Evolutionary conservation across 2,329 filamentous ascomycete genomes (phyloP), one percentile per base, ranked within the genome.

Genomic region (Venturia pyrina): DNA sequence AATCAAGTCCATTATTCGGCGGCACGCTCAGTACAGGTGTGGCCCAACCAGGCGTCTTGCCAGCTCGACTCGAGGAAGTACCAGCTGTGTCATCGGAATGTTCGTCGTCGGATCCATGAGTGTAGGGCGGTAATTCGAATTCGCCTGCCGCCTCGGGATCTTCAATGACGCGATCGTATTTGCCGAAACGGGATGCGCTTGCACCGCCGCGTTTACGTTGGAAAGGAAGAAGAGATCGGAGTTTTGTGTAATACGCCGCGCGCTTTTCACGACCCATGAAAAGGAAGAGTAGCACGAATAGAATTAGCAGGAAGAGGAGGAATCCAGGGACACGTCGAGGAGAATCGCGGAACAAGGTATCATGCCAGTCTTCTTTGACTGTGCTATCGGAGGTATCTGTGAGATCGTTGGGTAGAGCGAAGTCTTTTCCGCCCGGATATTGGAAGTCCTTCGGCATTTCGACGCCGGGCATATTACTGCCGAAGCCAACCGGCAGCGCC

Each of bases 401-500:
- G 73, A 76, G 66, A 73, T 73, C 68, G 69, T 69, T 76, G 70
- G 67, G 67, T 0, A 74, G 70, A 65, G 75, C 79, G 5, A 87
- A 88, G 11, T 71, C 32, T 10, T 62, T 71, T 63, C 78, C 79
- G 28, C 89, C 89, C 0, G 93, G 91, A 71, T 87, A 87, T 75
- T 96, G 91, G 75, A 97, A 99, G 73, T 97, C 91, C 4, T 80
- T 66, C 0, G 91, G 88, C 3, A 88, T 82, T 5, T 80, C 81
- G 48, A 44, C 44, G 37, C 66, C 66, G 15, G 66, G 66, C 15
- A 64, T 60, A 72, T 99, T 99, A 77, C 87, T 91, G 66, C 95
- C 95, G 73, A 98, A 98, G 0, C 95, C 95, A 11, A 99, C 95
- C 0, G 93, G 91, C 1, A 93, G 79, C 19, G 82, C 80, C 53